Evolutionary conservation across 768 basidiomycete species (phyloP).

Genomic region (Lactarius vividus): DNA sequence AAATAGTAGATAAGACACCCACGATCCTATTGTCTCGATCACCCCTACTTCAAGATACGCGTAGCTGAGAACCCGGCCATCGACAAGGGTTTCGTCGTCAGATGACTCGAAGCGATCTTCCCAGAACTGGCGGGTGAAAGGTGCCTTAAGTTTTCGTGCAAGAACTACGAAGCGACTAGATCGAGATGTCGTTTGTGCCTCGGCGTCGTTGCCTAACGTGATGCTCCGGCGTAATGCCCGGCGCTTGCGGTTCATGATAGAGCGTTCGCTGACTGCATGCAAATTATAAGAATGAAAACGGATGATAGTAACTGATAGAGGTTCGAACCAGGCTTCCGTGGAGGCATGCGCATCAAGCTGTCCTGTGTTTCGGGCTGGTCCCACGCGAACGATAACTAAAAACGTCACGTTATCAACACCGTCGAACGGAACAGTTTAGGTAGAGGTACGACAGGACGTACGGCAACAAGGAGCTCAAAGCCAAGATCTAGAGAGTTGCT

Average conservation of each 20-base stretch:
- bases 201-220: slow-evolving; percentile 52
- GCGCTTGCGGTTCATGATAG: slow-evolving; percentile 52
- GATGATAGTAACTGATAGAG: not conserved
- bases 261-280: slow-evolving; percentile 50
- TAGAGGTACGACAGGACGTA: slow-evolving; percentile 34
- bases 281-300: not conserved
- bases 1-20: slow-evolving; percentile 31
- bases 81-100: slow-evolving; percentile 61
- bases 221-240: slow-evolving; percentile 56
- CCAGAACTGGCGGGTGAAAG: slow-evolving; percentile 61
- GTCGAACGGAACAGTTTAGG: not conserved
- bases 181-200: slow-evolving; percentile 45
- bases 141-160: slow-evolving; percentile 42
- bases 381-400: slow-evolving; percentile 67
- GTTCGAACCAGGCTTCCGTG: slow-evolving; percentile 58
- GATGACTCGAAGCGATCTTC: slow-evolving; percentile 50
- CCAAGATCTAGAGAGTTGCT: slow-evolving; percentile 51
- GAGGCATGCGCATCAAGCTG: slow-evolving; percentile 63
- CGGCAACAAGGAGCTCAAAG: slow-evolving; percentile 65
- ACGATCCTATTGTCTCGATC: slow-evolving; percentile 58
- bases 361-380: slow-evolving; percentile 64
- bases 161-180: slow-evolving; percentile 43
- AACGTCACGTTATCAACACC: not conserved
- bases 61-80: slow-evolving; percentile 60
- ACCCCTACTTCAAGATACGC: slow-evolving; percentile 64